A percentile compares a stretch with the other conserved stretches of the same genome.
phyloP scores from a whole-genome alignment of 2,329 filamentous ascomycete genomes.

The Cercospora janseana region DNA sequence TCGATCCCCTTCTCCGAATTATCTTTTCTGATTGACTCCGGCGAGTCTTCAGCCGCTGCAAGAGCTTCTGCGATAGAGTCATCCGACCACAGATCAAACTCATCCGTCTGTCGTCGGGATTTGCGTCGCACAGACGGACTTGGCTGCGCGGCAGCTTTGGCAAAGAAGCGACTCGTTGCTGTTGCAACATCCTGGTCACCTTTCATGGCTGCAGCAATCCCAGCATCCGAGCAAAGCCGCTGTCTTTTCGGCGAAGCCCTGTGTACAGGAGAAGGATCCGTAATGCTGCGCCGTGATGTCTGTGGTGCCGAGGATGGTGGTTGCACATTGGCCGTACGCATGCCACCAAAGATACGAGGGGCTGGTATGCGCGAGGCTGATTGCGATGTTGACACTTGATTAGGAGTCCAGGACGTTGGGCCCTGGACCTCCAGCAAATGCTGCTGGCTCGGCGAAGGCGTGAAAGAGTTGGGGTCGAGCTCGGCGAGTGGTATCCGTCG shows the following conservation, averaged over 20 bases:
- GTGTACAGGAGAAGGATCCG: constrained; percentile 35
- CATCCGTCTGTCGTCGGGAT: constrained; percentile 37
- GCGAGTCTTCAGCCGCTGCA: constrained; percentile 29
- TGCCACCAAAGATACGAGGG: constrained; percentile 20
- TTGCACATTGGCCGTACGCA: constrained; percentile 28
- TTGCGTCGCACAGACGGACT: constrained; percentile 43
- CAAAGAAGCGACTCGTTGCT: constrained; percentile 49
- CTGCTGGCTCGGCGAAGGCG: constrained; percentile 64
- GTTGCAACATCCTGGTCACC: constrained; percentile 28
- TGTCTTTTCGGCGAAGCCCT: constrained; percentile 26
- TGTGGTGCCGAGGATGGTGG: constrained; percentile 45
- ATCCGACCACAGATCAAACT: constrained; percentile 50
- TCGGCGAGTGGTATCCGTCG: constrained; percentile 64
- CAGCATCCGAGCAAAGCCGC: constrained; percentile 44
- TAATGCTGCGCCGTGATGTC: constrained; percentile 40
- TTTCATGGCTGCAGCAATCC: constrained; percentile 32
- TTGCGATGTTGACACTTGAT: constrained; percentile 39
- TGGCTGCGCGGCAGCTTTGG: constrained; percentile 36
- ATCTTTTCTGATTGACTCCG: constrained; percentile 23
- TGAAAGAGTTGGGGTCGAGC: constrained; percentile 66
- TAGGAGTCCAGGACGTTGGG: constrained; percentile 55
- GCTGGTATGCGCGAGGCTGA: constrained; percentile 24
- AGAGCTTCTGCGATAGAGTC: constrained; percentile 49
- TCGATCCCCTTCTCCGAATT: constrained; percentile 14
- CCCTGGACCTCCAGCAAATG: constrained; percentile 55